Evolutionary conservation across 2,329 filamentous ascomycete genomes (phyloP), one percentile per base, ranked within the genome.

Genomic region (Colletotrichum zoysiae): DNA sequence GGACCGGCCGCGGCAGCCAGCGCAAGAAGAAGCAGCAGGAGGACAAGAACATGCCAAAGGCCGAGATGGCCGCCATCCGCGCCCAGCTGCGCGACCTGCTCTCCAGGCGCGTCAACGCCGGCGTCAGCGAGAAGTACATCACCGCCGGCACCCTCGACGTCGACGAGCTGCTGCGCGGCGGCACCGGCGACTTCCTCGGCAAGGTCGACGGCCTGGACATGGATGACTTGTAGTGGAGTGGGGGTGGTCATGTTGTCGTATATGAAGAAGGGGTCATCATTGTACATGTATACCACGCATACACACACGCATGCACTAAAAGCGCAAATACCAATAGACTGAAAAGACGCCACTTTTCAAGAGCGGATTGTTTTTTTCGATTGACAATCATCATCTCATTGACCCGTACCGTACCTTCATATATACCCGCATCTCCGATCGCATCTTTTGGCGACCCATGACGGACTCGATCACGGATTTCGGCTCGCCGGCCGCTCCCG

Each of bases 61-160:
- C 85, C 0, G 93, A 98, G 80, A 81, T 97, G 77, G 89, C 86
- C 1, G 88, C 85, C 0, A 81, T 96, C 79, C 89, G 90, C 75
- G 92, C 90, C 0, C 91, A 97, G 82, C 81, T 98, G 77, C 91
- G 89, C 76, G 86, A 88, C 55, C 81, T 97, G 76, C 81, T 98
- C 77, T 85, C 85, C 4, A 88, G 91, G 80, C 88, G 93, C 71
- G 89, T 98, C 67, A 98, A 98, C 78, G 87, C 94, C 20, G 95
- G 95, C 8, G 93, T 97, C 35, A 97, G 93, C 78, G 94, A 95
- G 83, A 89, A 87, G 77, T 98, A 98, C 81, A 85, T 98, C 73
- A 93, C 94, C 0, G 89, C 90, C n/a, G 93, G 94, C 0, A 85
- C 89, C n/a, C 89, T 97, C n/a, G 93, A 98, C 82, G 86, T 97